Base-by-base conservation (phyloP, 1,139 yeast genomes). In the Diutina catenulata region DNA sequence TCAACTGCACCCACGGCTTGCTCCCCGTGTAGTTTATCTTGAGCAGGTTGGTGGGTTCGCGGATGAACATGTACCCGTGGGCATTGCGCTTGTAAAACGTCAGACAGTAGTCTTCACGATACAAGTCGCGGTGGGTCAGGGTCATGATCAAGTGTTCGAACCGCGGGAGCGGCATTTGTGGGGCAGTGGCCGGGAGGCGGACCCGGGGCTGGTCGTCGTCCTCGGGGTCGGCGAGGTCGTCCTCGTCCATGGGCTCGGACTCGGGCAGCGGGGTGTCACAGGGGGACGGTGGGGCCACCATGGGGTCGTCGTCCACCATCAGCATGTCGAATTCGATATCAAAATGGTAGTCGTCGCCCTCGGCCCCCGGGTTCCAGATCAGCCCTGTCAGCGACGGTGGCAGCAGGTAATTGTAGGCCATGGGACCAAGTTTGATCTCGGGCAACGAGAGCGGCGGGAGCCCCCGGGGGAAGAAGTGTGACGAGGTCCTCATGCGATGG, bases 61-160 rank as follows among this genome's bases (percentile, higher is more conserved):
- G 50, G 13, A 57, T 58, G 43, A 61, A 62, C 68, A 62, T 62
- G 43, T 60, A 62, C 11, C 65, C 64, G 37, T 57, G 58, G 11
- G 47, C 41, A 36, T 61, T 61, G 28, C 68, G 45, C 41, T 57
- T 59, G 44, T 61, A 62, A 41, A 61, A 62, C 2, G 65, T 60
- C 7, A 63, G 57, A 41, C 58, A 52, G 42, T 50, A 52, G 36
- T 53, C 55, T 37, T 55, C 58, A 9, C 49, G 47, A 41, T 52
- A 52, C 20, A 49, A 45, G 38, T 42, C 39, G 11, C 40, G 41
- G 10, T 37, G 36, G 16, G 23, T 31, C 35, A 45, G 43, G 14
- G 33, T 14, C 37, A 23, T 11, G 27, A 29, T 18, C 32, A 33
- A n/a, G 13, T 13, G 19, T 8, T 31, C 22, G 14, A 31, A 31